phyloP scores from a whole-genome alignment of 257 asterid genomes.

The Verbena officinalis region DNA sequence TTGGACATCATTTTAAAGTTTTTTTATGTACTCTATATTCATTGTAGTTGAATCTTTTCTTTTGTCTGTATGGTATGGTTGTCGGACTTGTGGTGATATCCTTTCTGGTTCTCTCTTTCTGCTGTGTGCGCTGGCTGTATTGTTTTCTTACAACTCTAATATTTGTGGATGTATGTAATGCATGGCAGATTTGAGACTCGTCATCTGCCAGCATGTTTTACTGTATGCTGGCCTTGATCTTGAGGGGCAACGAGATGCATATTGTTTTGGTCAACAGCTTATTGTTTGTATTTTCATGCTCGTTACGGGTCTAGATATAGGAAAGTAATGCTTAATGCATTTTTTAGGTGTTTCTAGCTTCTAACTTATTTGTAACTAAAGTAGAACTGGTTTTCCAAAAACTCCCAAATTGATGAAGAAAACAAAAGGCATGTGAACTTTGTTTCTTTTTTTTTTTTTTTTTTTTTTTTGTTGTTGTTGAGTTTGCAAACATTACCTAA shows the following conservation, averaged over 20 bases:
- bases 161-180: not conserved
- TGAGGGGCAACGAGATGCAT: not conserved
- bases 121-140: not conserved
- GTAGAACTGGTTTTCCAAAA: too few species aligned
- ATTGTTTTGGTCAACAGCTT: not conserved
- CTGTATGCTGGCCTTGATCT: not conserved
- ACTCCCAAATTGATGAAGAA: too few species aligned
- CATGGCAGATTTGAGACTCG: not conserved
- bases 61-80: slow-evolving; percentile 37
- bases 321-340: too few species aligned
- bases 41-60: slow-evolving; percentile 39
- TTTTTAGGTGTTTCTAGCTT: too few species aligned
- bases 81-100: not conserved
- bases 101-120: not conserved
- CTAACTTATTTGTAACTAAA: too few species aligned
- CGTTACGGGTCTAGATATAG: not conserved
- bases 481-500: too few species aligned
- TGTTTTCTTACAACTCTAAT: slow-evolving; percentile 2
- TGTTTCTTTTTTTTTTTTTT: too few species aligned
- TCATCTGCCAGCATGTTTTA: not conserved
- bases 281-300: not conserved
- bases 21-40: slow-evolving; percentile 39
- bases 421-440: too few species aligned
- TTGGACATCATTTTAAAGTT: slow-evolving; percentile 29
- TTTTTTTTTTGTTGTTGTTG: too few species aligned